Base-by-base conservation (phyloP, 208 protist genomes). In the Kentomonas sorsogonicus region DNA sequence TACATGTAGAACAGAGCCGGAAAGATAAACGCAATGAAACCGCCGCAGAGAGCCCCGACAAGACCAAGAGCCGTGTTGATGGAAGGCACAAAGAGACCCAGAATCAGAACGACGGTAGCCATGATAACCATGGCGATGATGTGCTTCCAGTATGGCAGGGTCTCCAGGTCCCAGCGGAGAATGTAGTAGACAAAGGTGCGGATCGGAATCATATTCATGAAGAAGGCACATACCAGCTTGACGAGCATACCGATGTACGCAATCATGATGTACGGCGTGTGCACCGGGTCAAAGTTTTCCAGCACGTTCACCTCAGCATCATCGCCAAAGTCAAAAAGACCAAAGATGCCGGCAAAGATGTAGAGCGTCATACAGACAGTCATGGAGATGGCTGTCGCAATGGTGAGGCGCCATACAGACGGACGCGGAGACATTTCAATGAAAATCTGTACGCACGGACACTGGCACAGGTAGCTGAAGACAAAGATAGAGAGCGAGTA, bases 1-100 rank as follows among this genome's bases (percentile, higher is more conserved):
- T 88, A 86, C 72, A 93, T 72, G 50, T 60, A 83, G 26, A 92
- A 86, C 16, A 78, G 44, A 23, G 83, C 76, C 4, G 86, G 86
- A 46, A 87, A 86, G 13, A 90, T 66, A 63, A 91, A 94, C 27
- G 63, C 69, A 3, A 89, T 65, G 60, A 82, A 86, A 1, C 86
- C 83, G n/a, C 84, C 86, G 57, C 69, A 87, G 16, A 94, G 53
- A 9, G 72, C 74, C 47, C 90, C 90, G 26, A 90, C 68, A 9
- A 91, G 43, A 2, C 69, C 72, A 48, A 92, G 87, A 1, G 85
- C 79, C 16, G 88, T 40, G 53, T 78, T 85, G 43, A 94, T 72
- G 55, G 71, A 77, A 11, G 83, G 79, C 38, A 91, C 72, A 51
- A 91, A 83, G n/a, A 92, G 66, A 16, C 78, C 85, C 3, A 60